phyloP scores from a whole-genome alignment of 1,284 basidiomycete genomes.

The Sanghuangporus baumii region DNA sequence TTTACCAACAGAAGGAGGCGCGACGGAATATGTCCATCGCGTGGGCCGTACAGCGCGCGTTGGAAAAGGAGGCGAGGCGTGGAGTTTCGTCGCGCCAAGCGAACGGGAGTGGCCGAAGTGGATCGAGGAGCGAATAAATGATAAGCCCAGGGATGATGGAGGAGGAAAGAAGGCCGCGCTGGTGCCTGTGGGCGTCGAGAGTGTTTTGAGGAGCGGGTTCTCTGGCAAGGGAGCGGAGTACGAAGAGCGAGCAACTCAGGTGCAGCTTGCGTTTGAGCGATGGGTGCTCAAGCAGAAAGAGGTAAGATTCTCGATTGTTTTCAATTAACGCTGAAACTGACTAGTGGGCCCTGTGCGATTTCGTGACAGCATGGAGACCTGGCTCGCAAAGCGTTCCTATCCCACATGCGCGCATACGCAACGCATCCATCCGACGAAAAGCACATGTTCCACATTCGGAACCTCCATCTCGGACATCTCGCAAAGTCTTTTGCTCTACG shows the following conservation, averaged over 20 bases:
- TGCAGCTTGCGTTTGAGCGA: slow-evolving; percentile 91
- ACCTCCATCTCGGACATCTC: slow-evolving; percentile 92
- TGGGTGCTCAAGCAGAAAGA: slow-evolving; percentile 81
- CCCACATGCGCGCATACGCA: slow-evolving; percentile 94
- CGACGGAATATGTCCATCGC: slow-evolving; percentile 95
- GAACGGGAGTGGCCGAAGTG: slow-evolving; percentile 87
- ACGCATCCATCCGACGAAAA: slow-evolving; percentile 96
- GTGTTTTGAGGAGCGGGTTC: slow-evolving; percentile 75
- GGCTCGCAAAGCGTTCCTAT: slow-evolving; percentile 85
- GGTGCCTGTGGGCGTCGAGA: slow-evolving; percentile 60
- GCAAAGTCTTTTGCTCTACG: slow-evolving; percentile 96
- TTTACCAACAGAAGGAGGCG: slow-evolving; percentile 94
- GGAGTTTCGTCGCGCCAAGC: slow-evolving; percentile 86
- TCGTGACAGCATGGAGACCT: slow-evolving; percentile 60
- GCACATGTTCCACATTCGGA: slow-evolving; percentile 90
- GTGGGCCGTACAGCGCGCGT: slow-evolving; percentile 96
- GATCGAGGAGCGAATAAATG: slow-evolving; percentile 76
- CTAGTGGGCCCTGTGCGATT: not conserved
- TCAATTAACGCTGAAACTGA: not conserved
- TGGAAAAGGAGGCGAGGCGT: slow-evolving; percentile 83
- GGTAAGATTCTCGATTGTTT: slow-evolving; percentile 38
- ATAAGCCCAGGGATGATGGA: slow-evolving; percentile 18
- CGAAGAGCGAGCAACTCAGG: slow-evolving; percentile 91
- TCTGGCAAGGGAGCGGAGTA: slow-evolving; percentile 79
- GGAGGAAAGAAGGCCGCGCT: slow-evolving; percentile 43